Evolutionary conservation across 805 yeast species (phyloP).

Genomic region (Starmerella asiatica): DNA sequence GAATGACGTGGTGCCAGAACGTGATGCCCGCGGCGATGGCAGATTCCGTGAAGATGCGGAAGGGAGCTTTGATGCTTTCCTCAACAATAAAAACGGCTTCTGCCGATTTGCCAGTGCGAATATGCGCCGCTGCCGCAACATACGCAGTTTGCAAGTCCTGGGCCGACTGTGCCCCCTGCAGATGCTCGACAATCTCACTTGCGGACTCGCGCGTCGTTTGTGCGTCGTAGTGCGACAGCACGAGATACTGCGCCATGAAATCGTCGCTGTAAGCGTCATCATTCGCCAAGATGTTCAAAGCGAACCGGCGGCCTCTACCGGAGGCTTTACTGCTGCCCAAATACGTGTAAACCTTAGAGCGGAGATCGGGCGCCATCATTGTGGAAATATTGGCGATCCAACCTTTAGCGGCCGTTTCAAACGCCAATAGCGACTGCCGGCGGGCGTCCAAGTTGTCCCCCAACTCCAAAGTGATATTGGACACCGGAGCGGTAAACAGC

Average conservation of each 20-base stretch:
- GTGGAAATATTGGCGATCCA: constrained; percentile 55
- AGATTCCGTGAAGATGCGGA: constrained; percentile 45
- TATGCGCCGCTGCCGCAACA: constrained; percentile 4
- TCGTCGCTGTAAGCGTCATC: constrained; percentile 31
- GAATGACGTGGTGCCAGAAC: constrained; percentile 70
- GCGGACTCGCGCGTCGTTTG: neutral
- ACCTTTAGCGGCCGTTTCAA: constrained; percentile 43
- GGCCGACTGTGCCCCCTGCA: neutral
- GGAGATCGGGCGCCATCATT: constrained; percentile 58
- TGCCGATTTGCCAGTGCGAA: neutral
- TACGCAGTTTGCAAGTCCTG: constrained; percentile 7
- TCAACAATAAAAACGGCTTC: constrained; percentile 17
- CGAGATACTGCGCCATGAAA: constrained; percentile 14
- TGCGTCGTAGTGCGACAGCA: constrained; percentile 8
- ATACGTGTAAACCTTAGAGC: constrained; percentile 65
- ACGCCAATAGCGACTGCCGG: constrained; percentile 44
- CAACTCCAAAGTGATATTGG: constrained; percentile 39
- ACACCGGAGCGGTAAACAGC: constrained; percentile 38
- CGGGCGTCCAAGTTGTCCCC: constrained; percentile 74
- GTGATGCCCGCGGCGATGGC: constrained; percentile 52
- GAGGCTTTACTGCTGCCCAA: constrained; percentile 31
- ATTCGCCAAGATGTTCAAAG: constrained; percentile 48
- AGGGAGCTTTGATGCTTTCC: constrained; percentile 41
- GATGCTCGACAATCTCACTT: neutral
- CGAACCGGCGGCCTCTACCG: constrained; percentile 74